A percentile compares a stretch with the other conserved stretches of the same genome.
These are phyloP conservation scores for Debaryomyces psychrophilus DNA, from an alignment of 1,139 yeast genomes.

Conservation along the genomic window DNA sequence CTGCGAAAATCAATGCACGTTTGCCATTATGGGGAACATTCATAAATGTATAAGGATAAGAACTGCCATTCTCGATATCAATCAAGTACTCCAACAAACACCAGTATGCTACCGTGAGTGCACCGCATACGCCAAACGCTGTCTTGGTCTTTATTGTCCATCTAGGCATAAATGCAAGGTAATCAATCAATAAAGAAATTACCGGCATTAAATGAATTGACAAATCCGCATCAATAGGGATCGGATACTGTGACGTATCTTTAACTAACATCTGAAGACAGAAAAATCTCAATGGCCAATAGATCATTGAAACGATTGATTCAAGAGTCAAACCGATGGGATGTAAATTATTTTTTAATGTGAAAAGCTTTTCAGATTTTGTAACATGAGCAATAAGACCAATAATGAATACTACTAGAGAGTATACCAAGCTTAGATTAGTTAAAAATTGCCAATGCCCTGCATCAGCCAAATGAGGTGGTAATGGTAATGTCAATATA, in stretches of 20 bases:
- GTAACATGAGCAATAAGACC: slow-evolving; percentile 46
- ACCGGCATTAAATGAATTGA: slow-evolving; percentile 64
- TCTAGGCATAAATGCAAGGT: slow-evolving; percentile 55
- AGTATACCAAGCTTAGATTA: slow-evolving; percentile 45
- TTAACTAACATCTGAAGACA: slow-evolving; percentile 43
- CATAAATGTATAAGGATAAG: slow-evolving; percentile 69
- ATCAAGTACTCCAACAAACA: slow-evolving; percentile 50
- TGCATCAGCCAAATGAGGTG: slow-evolving; percentile 51
- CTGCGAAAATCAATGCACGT: slow-evolving; percentile 52
- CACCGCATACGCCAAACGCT: slow-evolving; percentile 43
- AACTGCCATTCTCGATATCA: slow-evolving; percentile 48
- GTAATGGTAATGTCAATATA: slow-evolving; percentile 33
- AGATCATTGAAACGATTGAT: slow-evolving; percentile 58
- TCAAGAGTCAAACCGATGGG: slow-evolving; percentile 61
- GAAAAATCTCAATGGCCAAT: slow-evolving; percentile 67
- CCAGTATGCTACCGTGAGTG: slow-evolving; percentile 56
- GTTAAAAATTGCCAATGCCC: slow-evolving; percentile 75
- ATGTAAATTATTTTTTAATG: slow-evolving; percentile 43
- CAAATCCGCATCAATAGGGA: slow-evolving; percentile 57
- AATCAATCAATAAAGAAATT: slow-evolving; percentile 53
- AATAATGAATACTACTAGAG: slow-evolving; percentile 46
- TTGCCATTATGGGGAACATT: slow-evolving; percentile 49
- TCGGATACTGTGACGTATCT: slow-evolving; percentile 31
- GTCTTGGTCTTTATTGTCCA: slow-evolving; percentile 40
- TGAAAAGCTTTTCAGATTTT: slow-evolving; percentile 25